Conservation (phyloP, 345 rosid species). For the Eucalyptus leucophloia region DNA sequence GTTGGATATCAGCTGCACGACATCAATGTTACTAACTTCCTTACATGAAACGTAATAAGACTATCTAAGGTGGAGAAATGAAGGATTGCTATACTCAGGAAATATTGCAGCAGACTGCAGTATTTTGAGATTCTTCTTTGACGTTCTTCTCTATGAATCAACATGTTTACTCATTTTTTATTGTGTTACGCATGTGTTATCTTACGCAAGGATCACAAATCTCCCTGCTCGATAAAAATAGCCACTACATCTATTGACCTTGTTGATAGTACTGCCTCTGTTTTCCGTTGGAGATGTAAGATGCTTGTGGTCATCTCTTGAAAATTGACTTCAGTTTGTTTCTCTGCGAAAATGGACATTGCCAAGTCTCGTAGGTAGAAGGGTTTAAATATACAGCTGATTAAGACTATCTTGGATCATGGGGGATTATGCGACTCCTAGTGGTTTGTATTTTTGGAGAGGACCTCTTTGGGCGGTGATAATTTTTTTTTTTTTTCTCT, state of each 20-base stretch:
- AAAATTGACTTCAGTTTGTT: not conserved
- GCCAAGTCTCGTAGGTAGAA: too few species aligned
- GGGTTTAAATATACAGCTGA: too few species aligned
- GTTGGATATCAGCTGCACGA: too few species aligned
- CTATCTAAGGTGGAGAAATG: not conserved
- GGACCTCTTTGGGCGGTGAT: too few species aligned
- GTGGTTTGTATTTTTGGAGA: accelerated
- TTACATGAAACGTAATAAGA: not conserved
- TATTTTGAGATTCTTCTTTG: not conserved
- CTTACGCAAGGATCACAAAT: not conserved
- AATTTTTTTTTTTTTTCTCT: too few species aligned
- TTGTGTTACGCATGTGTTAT: not conserved
- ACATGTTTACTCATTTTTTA: not conserved
- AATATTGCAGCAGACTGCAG: not conserved
- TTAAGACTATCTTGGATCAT: too few species aligned
- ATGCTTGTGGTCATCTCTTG: not conserved
- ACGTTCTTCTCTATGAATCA: not conserved
- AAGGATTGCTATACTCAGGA: not conserved
- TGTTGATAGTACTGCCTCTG: not conserved
- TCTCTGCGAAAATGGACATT: too few species aligned
- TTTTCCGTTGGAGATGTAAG: not conserved
- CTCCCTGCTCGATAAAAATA: not conserved
- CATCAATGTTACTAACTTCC: not conserved
- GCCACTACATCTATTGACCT: not conserved
- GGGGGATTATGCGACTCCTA: too few species aligned